phyloP scores from a whole-genome alignment of 148 eudicot species.

The Nepenthes mirabilis region DNA sequence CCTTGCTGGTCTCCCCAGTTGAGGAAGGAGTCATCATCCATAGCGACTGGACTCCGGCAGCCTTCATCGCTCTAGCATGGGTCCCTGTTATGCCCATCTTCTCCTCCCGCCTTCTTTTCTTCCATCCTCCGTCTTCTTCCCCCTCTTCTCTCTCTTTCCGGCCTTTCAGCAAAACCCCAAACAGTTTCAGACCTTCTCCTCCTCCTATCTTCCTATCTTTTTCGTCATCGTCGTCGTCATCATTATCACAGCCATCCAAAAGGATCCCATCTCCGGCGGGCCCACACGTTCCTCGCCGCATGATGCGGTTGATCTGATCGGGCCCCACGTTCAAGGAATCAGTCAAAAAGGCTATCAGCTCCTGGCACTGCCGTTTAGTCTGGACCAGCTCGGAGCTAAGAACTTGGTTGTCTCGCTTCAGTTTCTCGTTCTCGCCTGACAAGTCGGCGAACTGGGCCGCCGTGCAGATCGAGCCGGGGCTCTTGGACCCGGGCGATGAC shows the following conservation, averaged over 20 bases:
- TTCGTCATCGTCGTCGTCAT: conserved; percentile 26
- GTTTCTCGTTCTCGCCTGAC: conserved; percentile 58
- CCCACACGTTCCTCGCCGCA: conserved; percentile 18
- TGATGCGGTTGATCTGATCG: conserved; percentile 37
- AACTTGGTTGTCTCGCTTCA: conserved; percentile 47
- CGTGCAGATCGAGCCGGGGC: conserved; percentile 12
- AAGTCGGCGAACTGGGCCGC: conserved; percentile 34
- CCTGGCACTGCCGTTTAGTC: conserved; percentile 62
- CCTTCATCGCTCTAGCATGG: conserved; percentile 30
- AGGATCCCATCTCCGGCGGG: background rate
- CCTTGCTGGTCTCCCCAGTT: conserved; percentile 26
- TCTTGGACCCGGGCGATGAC: conserved; percentile 52
- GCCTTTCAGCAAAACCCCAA: conserved; percentile 34
- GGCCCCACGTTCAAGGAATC: conserved; percentile 40
- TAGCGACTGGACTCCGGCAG: conserved; percentile 12
- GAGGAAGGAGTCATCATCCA: conserved; percentile 29
- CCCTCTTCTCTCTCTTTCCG: conserved; percentile 1
- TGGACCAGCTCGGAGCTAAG: conserved; percentile 59
- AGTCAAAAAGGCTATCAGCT: conserved; percentile 33
- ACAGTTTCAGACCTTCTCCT: conserved; percentile 31
- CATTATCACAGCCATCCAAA: background rate
- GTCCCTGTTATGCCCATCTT: conserved; percentile 21
- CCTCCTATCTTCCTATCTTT: conserved; percentile 18
- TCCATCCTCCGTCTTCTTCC: conserved; percentile 5
- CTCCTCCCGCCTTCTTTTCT: conserved; percentile 26